A percentile compares a stretch with the other conserved stretches of the same genome.
These are phyloP conservation scores for Lentinula aciculospora DNA, from an alignment of 768 basidiomycete species.

Conservation along the genomic window DNA sequence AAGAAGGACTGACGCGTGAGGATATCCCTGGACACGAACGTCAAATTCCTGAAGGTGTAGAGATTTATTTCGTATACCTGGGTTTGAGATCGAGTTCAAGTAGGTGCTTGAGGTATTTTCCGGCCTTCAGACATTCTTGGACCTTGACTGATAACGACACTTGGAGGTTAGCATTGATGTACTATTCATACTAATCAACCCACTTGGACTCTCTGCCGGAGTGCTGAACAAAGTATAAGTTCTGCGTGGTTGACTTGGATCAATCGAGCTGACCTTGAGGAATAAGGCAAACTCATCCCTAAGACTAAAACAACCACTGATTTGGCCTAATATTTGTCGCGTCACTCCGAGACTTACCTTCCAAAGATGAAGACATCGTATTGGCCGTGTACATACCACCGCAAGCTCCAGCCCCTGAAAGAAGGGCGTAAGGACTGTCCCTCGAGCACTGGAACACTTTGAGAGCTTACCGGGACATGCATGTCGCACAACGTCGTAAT, in stretches of 20 bases:
- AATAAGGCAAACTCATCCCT: slow-evolving; percentile 83
- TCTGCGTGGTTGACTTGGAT: not conserved
- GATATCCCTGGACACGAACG: slow-evolving; percentile 27
- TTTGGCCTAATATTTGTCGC: not conserved
- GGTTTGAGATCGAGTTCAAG: slow-evolving; percentile 80
- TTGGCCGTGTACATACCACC: slow-evolving; percentile 69
- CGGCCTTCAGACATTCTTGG: slow-evolving; percentile 78
- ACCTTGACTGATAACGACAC: slow-evolving; percentile 50
- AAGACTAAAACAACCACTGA: slow-evolving; percentile 40
- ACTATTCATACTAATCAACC: slow-evolving; percentile 4
- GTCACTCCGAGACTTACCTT: not conserved
- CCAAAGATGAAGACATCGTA: slow-evolving; percentile 25
- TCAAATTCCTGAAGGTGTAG: not conserved
- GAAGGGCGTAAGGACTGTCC: not conserved
- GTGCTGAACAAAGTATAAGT: slow-evolving; percentile 29
- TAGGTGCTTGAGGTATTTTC: slow-evolving; percentile 67
- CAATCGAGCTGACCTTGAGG: slow-evolving; percentile 32
- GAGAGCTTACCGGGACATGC: slow-evolving; percentile 52
- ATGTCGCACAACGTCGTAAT: slow-evolving; percentile 80
- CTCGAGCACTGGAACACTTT: not conserved
- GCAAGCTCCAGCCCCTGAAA: slow-evolving; percentile 65
- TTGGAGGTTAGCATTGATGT: not conserved
- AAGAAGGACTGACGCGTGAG: slow-evolving; percentile 67
- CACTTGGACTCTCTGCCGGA: slow-evolving; percentile 70
- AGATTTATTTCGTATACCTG: slow-evolving; percentile 28